Evolutionary conservation across 176 grass and related monocot species (phyloP).

Genomic region (Miscanthus lutarioriparius): DNA sequence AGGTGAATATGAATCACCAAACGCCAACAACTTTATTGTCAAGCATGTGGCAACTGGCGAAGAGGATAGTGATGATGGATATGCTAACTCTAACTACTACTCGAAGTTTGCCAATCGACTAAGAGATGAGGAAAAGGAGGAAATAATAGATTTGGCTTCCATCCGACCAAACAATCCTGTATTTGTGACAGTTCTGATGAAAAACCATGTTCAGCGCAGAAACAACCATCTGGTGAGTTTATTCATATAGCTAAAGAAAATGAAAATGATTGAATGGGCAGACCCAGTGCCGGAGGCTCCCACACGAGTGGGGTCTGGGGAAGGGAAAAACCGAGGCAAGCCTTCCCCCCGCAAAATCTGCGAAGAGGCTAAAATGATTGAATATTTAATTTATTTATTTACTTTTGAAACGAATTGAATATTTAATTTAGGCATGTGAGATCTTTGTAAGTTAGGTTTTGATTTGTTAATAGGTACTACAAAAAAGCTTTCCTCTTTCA

Average conservation of each 20-base stretch:
- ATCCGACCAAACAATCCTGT: constrained; percentile 37
- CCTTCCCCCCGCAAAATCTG: too few relatives aligned
- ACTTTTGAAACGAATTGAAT: background rate
- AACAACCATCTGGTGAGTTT: constrained; percentile 36
- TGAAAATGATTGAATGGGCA: background rate
- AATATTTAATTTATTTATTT: background rate
- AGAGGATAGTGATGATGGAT: constrained; percentile 23
- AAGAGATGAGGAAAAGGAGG: constrained; percentile 5
- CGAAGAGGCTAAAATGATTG: background rate
- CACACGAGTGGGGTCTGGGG: too few relatives aligned
- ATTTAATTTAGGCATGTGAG: background rate
- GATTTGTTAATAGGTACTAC: background rate
- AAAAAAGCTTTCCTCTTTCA: background rate
- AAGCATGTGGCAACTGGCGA: constrained; percentile 1
- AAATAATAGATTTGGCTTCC: constrained; percentile 27
- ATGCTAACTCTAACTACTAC: background rate
- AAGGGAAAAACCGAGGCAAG: too few relatives aligned
- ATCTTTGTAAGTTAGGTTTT: background rate
- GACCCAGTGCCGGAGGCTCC: too few relatives aligned
- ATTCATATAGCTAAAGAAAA: background rate
- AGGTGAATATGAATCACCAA: constrained; percentile 22
- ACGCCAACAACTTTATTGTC: background rate
- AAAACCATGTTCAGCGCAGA: background rate
- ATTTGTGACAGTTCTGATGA: constrained; percentile 39
- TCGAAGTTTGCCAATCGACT: background rate